Base-by-base conservation (phyloP, 163 green algal species). In the Scenedesmus sp. region DNA sequence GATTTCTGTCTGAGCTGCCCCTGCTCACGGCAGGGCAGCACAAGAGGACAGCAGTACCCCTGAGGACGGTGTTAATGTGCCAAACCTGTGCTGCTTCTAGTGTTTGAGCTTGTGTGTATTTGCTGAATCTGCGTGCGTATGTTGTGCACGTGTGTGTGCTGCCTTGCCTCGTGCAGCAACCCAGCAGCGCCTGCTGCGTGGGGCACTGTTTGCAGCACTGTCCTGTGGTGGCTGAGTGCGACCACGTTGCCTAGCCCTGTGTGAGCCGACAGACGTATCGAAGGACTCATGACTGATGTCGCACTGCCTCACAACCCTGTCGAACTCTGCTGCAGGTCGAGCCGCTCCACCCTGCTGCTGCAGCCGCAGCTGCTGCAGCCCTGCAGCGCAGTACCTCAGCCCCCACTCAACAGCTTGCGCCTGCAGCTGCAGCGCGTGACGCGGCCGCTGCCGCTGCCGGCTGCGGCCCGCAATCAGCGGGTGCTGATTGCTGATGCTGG, bases 1-100 rank as follows among this genome's bases (percentile, higher is more conserved):
- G 87, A 91, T 91, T 91, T 91, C 87, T 91, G 87, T 91, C 87
- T 87, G 87, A 91, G 23, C 20, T 54, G 57, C 20, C 34, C 87
- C 56, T 76, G 60, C 74, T 87, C 76, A 91, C 87, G 87, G 87
- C 76, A 15, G 57, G 76, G 9, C 70, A 66, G 20, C 7, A 54
- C 12, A 23, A 57, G 87, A 91, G 52, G 87, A 91, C 76, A 91
- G 70, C 70, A 77, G 16, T 18, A 79, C 46, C 12, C 13, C 87
- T 91, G 87, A 91, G 87, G 87, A 91, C 87, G 70, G 9, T 87
- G 52, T 23, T 0, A 2, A 5, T 5, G 1, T 67, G 16, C 55
- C 13, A 23, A 4, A 56, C 83, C 34, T 46, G 34, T 46, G 34
- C 34, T 46, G 34, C 34, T 46, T 46, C 34, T 46, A 46, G 34